These are phyloP conservation scores for Orychophragmus violaceus DNA, from an alignment of 345 rosid genomes.

Conservation along the genomic window DNA sequence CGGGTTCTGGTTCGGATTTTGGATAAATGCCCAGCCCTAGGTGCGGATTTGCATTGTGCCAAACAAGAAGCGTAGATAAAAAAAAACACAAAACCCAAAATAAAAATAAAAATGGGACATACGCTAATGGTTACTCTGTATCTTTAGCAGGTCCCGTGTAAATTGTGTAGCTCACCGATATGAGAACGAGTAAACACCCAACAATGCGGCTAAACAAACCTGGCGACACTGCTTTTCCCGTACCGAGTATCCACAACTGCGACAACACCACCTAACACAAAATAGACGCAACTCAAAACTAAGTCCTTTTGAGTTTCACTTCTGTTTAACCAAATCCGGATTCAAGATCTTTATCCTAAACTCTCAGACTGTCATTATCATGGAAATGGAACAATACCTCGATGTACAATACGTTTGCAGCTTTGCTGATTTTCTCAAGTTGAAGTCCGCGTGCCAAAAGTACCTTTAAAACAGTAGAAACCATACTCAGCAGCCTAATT, in stretches of 20 bases:
- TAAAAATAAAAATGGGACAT: background rate
- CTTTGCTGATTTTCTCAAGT: constrained; percentile 86
- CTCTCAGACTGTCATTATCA: background rate
- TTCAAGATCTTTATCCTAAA: background rate
- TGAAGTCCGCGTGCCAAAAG: constrained; percentile 79
- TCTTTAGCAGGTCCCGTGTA: constrained; percentile 73
- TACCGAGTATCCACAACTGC: constrained; percentile 51
- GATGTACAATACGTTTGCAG: constrained; percentile 54
- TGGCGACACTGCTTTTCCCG: constrained; percentile 36
- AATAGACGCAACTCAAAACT: background rate
- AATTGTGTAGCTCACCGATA: constrained; percentile 59
- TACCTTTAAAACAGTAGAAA: constrained; percentile 37
- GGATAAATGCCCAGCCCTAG: too few relatives aligned
- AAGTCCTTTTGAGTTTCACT: background rate
- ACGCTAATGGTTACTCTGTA: constrained; percentile 32
- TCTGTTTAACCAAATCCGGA: background rate
- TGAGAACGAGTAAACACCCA: constrained; percentile 65
- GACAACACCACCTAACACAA: constrained; percentile 54
- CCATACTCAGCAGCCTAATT: background rate
- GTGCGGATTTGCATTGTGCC: background rate
- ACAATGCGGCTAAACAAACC: constrained; percentile 48
- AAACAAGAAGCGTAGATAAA: background rate
- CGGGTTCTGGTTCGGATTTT: too few relatives aligned
- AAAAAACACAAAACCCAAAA: background rate
- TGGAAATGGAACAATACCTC: constrained; percentile 41